These are phyloP conservation scores for Aspergillus cejpii DNA, from an alignment of 2,329 filamentous ascomycete genomes.

Conservation along the genomic window DNA sequence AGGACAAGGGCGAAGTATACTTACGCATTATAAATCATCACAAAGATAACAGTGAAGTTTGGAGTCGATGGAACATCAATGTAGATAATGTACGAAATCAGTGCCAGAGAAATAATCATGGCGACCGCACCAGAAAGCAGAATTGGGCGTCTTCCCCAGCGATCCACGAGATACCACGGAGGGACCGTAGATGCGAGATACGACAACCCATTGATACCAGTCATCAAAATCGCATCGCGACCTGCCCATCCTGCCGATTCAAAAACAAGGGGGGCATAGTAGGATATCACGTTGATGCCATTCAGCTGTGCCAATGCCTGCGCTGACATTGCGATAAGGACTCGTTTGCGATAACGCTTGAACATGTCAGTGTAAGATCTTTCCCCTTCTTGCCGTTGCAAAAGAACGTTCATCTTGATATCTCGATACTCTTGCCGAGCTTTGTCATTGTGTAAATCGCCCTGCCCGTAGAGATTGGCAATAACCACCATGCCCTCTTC, in stretches of 20 bases:
- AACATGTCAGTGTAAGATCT: constrained; percentile 93
- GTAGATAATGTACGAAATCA: constrained; percentile 93
- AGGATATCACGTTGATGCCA: constrained; percentile 98
- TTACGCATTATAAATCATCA: constrained; percentile 91
- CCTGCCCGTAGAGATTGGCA: constrained; percentile 91
- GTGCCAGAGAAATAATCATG: constrained; percentile 80
- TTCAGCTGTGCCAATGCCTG: constrained; percentile 94
- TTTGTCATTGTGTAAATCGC: constrained; percentile 88
- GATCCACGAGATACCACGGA: constrained; percentile 94
- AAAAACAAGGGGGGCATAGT: constrained; percentile 94
- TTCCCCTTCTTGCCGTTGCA: constrained; percentile 92
- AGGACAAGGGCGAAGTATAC: background rate
- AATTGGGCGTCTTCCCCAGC: constrained; percentile 82
- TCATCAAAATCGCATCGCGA: constrained; percentile 89
- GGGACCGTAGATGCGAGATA: constrained; percentile 90
- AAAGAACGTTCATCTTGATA: constrained; percentile 95
- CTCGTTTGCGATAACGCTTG: constrained; percentile 78
- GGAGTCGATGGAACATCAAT: constrained; percentile 72
- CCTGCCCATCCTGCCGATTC: constrained; percentile 95
- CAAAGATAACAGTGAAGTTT: constrained; percentile 80
- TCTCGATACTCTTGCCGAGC: constrained; percentile 94
- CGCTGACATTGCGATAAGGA: constrained; percentile 98
- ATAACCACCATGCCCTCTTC: constrained; percentile 98
- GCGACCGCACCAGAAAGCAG: constrained; percentile 80
- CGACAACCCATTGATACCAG: constrained; percentile 86